A percentile compares a stretch with the other conserved stretches of the same genome.
These are phyloP conservation scores for Chlorella sp. DNA, from an alignment of 139 green algal species.

Conservation along the genomic window DNA sequence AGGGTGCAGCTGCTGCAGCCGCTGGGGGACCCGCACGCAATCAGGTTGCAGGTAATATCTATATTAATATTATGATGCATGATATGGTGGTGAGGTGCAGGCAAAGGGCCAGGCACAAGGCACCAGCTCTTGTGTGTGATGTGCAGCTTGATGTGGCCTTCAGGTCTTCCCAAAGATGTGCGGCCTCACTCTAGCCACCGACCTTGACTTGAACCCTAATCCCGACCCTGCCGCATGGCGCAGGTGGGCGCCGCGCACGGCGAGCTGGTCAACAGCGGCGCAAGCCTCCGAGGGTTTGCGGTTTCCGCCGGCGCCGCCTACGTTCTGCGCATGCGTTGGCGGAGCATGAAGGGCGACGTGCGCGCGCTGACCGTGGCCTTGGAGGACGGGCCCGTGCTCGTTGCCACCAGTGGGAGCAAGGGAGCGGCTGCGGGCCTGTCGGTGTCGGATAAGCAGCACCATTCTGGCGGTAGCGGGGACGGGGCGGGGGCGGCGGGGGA, in stretches of 20 bases:
- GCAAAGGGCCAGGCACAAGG: too few species aligned
- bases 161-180: too few species aligned
- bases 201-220: too few species aligned
- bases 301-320: neutral
- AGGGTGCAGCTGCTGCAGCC: neutral
- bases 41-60: neutral
- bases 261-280: neutral
- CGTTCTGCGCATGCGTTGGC: neutral
- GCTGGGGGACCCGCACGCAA: neutral
- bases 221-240: too few species aligned
- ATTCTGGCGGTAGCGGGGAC: neutral
- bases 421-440: neutral
- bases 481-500: too few species aligned
- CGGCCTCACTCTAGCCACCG: too few species aligned
- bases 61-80: too few species aligned
- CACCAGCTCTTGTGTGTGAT: too few species aligned
- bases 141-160: too few species aligned
- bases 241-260: neutral
- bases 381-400: neutral
- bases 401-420: neutral
- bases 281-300: neutral
- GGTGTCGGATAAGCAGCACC: neutral
- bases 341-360: neutral
- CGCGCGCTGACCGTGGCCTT: too few species aligned
- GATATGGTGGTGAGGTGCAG: too few species aligned